Percentiles rank a stretch among this genome's conserved stretches.
phyloP scores from a whole-genome alignment of 345 rosid genomes.

The Eucalyptus pumila region DNA sequence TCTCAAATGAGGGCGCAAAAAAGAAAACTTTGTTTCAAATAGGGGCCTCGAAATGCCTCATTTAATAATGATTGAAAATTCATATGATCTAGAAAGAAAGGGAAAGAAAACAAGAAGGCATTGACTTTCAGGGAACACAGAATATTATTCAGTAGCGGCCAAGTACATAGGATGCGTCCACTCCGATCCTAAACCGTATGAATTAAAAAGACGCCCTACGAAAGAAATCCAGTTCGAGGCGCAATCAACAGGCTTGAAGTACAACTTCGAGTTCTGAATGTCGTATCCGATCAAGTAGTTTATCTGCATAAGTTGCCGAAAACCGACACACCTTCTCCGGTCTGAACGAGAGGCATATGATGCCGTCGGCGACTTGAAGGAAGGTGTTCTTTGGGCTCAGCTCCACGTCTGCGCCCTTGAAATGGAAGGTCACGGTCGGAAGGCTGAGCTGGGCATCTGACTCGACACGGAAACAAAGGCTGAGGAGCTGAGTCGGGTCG shows the following conservation, averaged over 20 bases:
- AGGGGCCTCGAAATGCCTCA: rapidly evolving
- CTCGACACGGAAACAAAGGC: slow-evolving; percentile 9
- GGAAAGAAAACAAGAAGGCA: too few species aligned
- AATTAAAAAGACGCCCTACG: background rate
- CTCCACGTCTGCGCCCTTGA: slow-evolving; percentile 9
- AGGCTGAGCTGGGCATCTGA: background rate
- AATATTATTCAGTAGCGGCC: too few species aligned
- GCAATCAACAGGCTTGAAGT: slow-evolving; percentile 36
- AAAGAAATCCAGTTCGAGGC: background rate
- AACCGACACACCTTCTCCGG: background rate
- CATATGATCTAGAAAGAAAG: too few species aligned
- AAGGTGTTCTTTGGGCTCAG: slow-evolving; percentile 28
- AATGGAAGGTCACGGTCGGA: background rate
- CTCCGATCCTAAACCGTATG: background rate
- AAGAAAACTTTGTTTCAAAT: too few species aligned
- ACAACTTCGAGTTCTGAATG: slow-evolving; percentile 5
- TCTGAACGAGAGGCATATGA: slow-evolving; percentile 19
- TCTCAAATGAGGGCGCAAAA: too few species aligned
- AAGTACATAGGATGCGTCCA: background rate
- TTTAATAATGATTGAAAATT: too few species aligned
- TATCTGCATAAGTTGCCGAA: slow-evolving; percentile 33
- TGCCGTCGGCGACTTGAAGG: background rate
- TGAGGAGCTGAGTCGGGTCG: slow-evolving; percentile 15
- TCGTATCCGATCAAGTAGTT: slow-evolving; percentile 30
- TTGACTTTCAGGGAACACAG: too few species aligned